Conservation (phyloP, 2,329 filamentous ascomycete genomes). For the Colletotrichum sojae region DNA sequence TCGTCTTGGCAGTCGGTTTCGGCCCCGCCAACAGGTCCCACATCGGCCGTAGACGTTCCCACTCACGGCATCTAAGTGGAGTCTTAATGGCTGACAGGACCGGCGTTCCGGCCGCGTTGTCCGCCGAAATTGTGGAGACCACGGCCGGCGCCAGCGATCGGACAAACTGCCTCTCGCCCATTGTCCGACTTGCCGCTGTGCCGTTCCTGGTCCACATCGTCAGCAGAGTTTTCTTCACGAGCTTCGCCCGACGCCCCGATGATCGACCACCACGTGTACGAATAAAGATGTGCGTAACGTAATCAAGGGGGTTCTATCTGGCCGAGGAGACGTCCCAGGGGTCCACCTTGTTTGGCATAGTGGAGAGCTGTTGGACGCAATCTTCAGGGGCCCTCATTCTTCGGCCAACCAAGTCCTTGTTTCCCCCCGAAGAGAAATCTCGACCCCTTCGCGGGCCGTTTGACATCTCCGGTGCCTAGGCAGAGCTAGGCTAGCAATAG, state of each 20-base stretch:
- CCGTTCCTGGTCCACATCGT: not conserved
- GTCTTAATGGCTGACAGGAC: not conserved
- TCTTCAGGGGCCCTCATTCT: constrained; percentile 21
- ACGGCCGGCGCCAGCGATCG: not conserved
- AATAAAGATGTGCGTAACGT: constrained; percentile 24
- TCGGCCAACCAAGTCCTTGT: constrained; percentile 23
- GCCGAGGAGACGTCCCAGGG: constrained; percentile 22
- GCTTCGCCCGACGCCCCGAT: not conserved
- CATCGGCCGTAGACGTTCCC: not conserved
- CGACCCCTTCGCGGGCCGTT: constrained; percentile 27
- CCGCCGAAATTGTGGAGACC: not conserved
- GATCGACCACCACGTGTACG: constrained; percentile 21
- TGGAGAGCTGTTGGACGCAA: constrained; percentile 5
- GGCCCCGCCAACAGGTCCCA: too few species aligned
- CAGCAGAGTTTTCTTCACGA: constrained; percentile 11
- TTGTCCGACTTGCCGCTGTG: not conserved
- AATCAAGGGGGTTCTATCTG: constrained; percentile 19
- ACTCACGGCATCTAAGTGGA: not conserved
- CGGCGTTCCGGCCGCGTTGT: too few species aligned
- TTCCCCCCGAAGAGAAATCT: not conserved
- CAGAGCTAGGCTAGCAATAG: constrained; percentile 12
- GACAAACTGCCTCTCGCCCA: not conserved
- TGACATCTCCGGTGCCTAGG: constrained; percentile 25
- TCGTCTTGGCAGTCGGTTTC: too few species aligned
- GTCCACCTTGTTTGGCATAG: constrained; percentile 10